Base-by-base conservation (phyloP, 2,329 filamentous ascomycete genomes). In the Talaromyces rugulosus region DNA sequence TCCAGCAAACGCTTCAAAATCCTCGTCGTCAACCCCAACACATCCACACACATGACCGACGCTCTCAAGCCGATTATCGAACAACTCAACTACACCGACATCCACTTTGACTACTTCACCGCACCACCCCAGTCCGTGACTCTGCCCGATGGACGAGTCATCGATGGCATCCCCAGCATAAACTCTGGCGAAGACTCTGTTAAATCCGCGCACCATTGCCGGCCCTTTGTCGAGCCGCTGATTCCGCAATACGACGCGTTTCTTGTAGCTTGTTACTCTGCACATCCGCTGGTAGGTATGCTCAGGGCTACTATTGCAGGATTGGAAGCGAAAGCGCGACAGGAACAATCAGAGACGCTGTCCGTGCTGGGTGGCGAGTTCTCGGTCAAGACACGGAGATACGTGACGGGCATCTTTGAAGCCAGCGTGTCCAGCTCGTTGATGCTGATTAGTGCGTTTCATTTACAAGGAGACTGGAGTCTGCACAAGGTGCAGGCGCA, bases 231-330 rank as follows among this genome's bases (percentile, higher is more conserved):
- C 5, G 72, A 77, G 30, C 72, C 79, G 1, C 63, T 77, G 14
- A 60, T 75, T 16, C 40, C 72, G 40, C 30, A 73, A 64, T 64
- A 91, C 73, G 87, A 95, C 70, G 92, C 83, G n/a, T 88, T 96
- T 64, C 82, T 97, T 0, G 84, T 97, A 2, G 92, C 92, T 23
- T 97, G 94, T 78, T 98, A 91, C 78, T 95, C 90, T 63, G 86
- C 89, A 1, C 92, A 97, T 71, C 87, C 89, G 0, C 83, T 97
- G 0, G 90, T 96, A 0, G 74, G 80, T 0, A 74, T 82, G 56
- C 77, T 96, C 11, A 81, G 81, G 63, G 66, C 76, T n/a, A 69
- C 78, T 14, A 74, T 79, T 53, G 57, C 56, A n/a, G 66, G 66
- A n/a, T 47, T 65, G 27, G 61, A 63, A 36, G 34, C 66, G 16